Base-by-base conservation (phyloP, 805 yeast genomes). In the Phaffomyces antillensis region DNA sequence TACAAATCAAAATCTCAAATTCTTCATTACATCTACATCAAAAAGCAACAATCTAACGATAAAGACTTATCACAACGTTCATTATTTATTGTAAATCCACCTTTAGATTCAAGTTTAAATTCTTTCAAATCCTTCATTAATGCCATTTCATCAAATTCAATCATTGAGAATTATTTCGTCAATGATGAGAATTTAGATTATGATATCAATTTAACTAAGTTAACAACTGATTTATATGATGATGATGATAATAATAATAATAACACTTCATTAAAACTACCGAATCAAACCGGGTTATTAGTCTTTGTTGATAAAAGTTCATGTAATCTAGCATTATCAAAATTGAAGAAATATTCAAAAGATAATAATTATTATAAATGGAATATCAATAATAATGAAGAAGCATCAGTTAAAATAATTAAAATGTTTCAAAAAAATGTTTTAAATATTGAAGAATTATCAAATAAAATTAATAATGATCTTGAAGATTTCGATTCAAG, bases 81-180 rank as follows among this genome's bases (percentile, higher is more conserved):
- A 26, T 62, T 90, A n/a, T 90, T 90, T 64, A 60, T 83, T 7
- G 78, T 84, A 46, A 89, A 90, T 59, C 65, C 88, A 36, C 96
- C 97, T 2, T 65, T 82, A 67, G 68, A 32, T 58, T 88, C 40
- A 82, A 78, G 56, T 71, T 68, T 45, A 72, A 80, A 36, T 77
- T 88, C 54, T 72, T 73, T 44, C 65, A 71, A 13, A 70, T 8
- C 15, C 2, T 28, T 28, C 30, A 28, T 28, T 28, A 28, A 28
- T 11, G 30, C 30, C 30, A 12, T 84, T 2, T 79, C 86, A 32
- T 73, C 79, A 3, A 86, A 83, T 6, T 76, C 89, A 8, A 76
- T 83, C 36, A 66, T 85, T 12, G 86, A 83, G 52, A 65, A 63
- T 50, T 59, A 66, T 49, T 71, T 67, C 30, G 54, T 68, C 36